phyloP scores from a whole-genome alignment of 768 basidiomycete genomes.

The Gloeostereum incarnatum region DNA sequence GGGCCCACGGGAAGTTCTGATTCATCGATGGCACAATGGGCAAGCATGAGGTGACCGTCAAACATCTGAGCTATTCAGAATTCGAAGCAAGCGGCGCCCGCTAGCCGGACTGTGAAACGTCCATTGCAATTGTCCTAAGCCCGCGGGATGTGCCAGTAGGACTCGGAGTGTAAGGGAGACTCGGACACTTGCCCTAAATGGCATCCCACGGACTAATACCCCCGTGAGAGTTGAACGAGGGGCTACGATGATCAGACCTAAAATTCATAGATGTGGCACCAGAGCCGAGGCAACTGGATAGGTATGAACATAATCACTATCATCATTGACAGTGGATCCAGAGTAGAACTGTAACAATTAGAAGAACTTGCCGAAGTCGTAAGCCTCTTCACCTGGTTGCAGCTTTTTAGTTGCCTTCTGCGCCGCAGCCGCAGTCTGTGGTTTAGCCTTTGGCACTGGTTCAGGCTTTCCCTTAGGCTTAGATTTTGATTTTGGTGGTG shows the following conservation, averaged over 20 bases:
- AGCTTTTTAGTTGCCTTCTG: slow-evolving; percentile 18
- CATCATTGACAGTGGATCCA: neutral
- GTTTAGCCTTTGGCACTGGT: slow-evolving; percentile 11
- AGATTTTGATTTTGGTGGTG: slow-evolving; percentile 13
- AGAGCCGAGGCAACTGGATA: neutral
- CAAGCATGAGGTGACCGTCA: too few relatives aligned
- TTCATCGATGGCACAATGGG: too few relatives aligned
- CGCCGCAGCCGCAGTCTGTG: slow-evolving; percentile 27
- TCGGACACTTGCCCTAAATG: neutral
- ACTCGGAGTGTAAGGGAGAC: neutral
- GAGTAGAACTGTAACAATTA: slow-evolving; percentile 9
- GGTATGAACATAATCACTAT: neutral
- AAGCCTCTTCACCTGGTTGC: slow-evolving; percentile 24
- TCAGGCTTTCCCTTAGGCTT: slow-evolving; percentile 13
- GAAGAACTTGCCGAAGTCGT: slow-evolving; percentile 57
- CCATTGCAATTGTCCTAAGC: too few relatives aligned
- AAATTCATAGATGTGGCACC: neutral
- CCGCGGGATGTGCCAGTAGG: too few relatives aligned
- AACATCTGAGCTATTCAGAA: too few relatives aligned
- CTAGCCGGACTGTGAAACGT: too few relatives aligned
- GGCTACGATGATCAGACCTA: neutral
- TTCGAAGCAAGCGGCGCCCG: too few relatives aligned
- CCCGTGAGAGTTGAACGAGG: neutral
- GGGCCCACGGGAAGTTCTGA: too few relatives aligned
- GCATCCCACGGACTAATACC: neutral